These are phyloP conservation scores for Fusarium acutatum DNA, from an alignment of 2,329 filamentous ascomycete species.

Conservation along the genomic window DNA sequence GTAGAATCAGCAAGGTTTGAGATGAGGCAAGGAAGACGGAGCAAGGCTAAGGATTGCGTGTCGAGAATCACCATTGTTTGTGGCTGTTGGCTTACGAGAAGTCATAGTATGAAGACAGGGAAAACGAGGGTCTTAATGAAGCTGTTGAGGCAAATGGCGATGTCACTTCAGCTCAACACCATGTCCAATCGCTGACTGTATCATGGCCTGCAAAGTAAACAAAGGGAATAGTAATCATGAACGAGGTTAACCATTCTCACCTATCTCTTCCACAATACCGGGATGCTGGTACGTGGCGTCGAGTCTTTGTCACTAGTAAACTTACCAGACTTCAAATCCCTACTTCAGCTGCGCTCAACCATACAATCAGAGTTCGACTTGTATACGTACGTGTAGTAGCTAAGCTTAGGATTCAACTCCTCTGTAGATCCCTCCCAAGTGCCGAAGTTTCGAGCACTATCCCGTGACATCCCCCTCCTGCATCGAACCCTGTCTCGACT, in stretches of 20 bases:
- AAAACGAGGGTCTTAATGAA: neutral
- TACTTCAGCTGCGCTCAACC: neutral
- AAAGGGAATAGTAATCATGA: neutral
- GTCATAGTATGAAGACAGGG: neutral
- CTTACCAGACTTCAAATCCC: slow-evolving; percentile 5
- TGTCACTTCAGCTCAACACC: neutral
- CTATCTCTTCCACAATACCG: neutral
- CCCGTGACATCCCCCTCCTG: slow-evolving; percentile 32
- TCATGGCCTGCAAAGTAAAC: neutral
- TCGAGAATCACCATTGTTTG: neutral
- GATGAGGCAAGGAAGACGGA: neutral
- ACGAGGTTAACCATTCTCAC: neutral
- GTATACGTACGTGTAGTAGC: neutral
- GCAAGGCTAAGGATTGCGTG: neutral
- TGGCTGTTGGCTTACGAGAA: neutral
- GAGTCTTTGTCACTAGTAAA: neutral
- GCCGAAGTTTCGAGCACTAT: slow-evolving; percentile 18
- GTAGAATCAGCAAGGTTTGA: neutral
- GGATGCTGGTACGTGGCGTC: slow-evolving; percentile 7
- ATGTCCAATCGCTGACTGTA: neutral
- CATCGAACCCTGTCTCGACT: slow-evolving; percentile 10
- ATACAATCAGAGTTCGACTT: neutral
- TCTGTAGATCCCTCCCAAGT: slow-evolving; percentile 18
- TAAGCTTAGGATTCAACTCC: neutral
- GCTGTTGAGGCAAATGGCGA: neutral